phyloP scores from a whole-genome alignment of 441 rosid species.

The Erodium texanum region DNA sequence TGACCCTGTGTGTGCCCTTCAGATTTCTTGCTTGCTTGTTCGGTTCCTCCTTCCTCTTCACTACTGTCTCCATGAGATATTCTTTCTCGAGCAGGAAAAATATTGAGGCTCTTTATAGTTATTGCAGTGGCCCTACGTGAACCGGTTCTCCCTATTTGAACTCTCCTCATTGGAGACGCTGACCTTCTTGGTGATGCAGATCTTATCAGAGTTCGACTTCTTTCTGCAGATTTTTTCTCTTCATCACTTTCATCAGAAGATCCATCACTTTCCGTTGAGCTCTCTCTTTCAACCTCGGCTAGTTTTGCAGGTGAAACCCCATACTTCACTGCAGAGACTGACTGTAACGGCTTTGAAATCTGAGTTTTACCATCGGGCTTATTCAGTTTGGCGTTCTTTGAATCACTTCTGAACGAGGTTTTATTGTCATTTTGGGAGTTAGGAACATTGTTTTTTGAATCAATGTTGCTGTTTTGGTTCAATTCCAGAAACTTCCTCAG shows the following conservation, averaged over 20 bases:
- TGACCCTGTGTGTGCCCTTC: conserved; percentile 20
- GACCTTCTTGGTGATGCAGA: conserved; percentile 57
- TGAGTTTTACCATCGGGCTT: conserved; percentile 24
- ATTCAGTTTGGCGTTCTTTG: conserved; percentile 16
- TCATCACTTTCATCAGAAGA: conserved; percentile 37
- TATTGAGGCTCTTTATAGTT: conserved; percentile 51
- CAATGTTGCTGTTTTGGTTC: conserved; percentile 19
- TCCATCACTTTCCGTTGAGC: conserved; percentile 43
- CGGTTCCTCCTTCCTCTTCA: conserved; percentile 38
- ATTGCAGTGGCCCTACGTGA: conserved; percentile 48
- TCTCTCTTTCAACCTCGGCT: conserved; percentile 52
- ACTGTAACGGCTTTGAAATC: conserved; percentile 25
- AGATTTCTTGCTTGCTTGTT: conserved; percentile 29
- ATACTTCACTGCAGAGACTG: conserved; percentile 39
- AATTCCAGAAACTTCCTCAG: conserved; percentile 26
- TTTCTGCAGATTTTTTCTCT: conserved; percentile 34
- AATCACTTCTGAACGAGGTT: conserved; percentile 12
- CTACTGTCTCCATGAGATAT: conserved; percentile 27
- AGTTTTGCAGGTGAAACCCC: conserved; percentile 54
- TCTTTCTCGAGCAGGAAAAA: conserved; percentile 42
- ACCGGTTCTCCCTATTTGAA: conserved; percentile 56
- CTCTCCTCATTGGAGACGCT: conserved; percentile 68
- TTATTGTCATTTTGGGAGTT: conserved; percentile 20
- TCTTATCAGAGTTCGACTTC: conserved; percentile 46
- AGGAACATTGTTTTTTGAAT: no score